These are phyloP conservation scores for Zanthoxylum bungeanum DNA, from an alignment of 345 rosid genomes.

Conservation along the genomic window DNA sequence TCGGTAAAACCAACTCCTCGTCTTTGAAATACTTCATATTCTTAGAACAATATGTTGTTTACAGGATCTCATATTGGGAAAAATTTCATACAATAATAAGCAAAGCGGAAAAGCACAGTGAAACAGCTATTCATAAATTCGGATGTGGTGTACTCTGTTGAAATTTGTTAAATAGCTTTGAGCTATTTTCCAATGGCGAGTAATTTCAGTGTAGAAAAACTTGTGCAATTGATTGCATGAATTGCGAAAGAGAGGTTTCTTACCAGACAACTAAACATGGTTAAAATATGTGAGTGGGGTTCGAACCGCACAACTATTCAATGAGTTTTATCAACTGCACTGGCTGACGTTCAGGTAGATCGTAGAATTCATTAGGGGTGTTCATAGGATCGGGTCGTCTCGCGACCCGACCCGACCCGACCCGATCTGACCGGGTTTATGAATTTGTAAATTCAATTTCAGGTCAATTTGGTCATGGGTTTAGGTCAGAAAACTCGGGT, in stretches of 20 bases:
- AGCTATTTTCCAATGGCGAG: not conserved
- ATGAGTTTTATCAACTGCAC: no score
- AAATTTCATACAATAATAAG: not conserved
- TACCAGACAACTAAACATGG: not conserved
- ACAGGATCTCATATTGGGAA: not conserved
- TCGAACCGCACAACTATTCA: no score
- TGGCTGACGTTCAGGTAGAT: no score
- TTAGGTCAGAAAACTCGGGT: no score
- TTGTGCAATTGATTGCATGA: not conserved
- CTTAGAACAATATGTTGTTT: not conserved
- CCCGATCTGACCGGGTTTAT: no score
- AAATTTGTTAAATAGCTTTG: not conserved
- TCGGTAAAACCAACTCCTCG: conserved; percentile 32
- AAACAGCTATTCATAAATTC: not conserved
- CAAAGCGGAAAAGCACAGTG: not conserved
- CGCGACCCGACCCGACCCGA: no score
- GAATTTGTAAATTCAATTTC: no score
- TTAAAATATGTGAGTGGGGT: no score
- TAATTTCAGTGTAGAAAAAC: not conserved
- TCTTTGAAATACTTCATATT: conserved; percentile 33
- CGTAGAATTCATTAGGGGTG: no score
- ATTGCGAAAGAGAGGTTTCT: not conserved
- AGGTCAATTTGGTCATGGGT: no score
- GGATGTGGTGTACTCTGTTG: not conserved
- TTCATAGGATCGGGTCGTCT: no score